phyloP scores from a whole-genome alignment of 495 filamentous ascomycete genomes.

The Penicillium egyptiacum region DNA sequence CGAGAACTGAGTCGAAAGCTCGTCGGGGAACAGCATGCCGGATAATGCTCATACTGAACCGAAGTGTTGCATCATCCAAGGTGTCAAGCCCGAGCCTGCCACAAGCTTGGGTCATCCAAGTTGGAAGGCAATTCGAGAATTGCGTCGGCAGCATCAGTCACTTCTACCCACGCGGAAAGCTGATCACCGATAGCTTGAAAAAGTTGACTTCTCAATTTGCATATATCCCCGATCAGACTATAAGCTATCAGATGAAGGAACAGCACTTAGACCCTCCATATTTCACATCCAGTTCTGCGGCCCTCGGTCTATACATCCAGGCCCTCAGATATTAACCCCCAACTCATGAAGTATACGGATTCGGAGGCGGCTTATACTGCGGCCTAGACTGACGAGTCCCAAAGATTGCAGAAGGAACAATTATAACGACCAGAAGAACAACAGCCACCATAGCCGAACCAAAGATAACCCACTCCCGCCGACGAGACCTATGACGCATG shows the following conservation, averaged over 20 bases:
- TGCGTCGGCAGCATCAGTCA: no score
- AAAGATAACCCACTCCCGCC: slow-evolving; percentile 9
- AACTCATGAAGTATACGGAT: not conserved
- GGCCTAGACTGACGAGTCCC: slow-evolving; percentile 6
- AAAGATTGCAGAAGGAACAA: slow-evolving; percentile 12
- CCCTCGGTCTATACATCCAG: not conserved
- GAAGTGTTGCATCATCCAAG: no score
- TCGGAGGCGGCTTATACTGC: not conserved
- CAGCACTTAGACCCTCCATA: not conserved
- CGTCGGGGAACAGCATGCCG: no score
- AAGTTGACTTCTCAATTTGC: not conserved
- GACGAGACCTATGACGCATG: slow-evolving; percentile 4
- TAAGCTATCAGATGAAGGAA: not conserved
- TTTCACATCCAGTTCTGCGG: not conserved
- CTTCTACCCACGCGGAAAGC: no score
- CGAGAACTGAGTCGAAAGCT: no score
- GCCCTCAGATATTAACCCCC: not conserved
- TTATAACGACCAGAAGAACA: slow-evolving; percentile 10
- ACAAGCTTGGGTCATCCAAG: no score
- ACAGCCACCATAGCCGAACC: slow-evolving; percentile 1
- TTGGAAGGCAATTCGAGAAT: no score
- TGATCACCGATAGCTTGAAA: no score
- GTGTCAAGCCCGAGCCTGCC: no score
- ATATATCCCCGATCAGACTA: not conserved
- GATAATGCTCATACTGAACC: no score